These are phyloP conservation scores for Trichoderma orchidacearum DNA, from an alignment of 495 filamentous ascomycete species.

Conservation along the genomic window DNA sequence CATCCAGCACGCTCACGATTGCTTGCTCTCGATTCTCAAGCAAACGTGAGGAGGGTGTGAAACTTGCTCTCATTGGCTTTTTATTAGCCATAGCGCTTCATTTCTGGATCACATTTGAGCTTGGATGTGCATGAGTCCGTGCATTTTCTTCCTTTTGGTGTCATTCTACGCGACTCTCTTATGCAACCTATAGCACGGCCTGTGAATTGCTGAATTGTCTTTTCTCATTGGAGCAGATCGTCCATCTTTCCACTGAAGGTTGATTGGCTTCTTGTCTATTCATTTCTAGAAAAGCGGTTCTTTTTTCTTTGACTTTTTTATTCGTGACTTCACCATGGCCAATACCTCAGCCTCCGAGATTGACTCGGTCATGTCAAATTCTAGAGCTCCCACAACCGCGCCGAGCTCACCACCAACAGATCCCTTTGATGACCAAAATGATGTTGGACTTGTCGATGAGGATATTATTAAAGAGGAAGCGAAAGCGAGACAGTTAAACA, in stretches of 20 bases:
- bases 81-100: not conserved
- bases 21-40: not conserved
- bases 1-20: not conserved
- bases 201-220: too few species aligned
- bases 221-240: too few species aligned
- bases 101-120: not conserved
- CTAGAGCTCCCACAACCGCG: constrained; percentile 22
- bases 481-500: constrained; percentile 29
- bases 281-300: too few species aligned
- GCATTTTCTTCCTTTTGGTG: not conserved
- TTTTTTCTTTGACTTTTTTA: not conserved
- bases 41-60: not conserved
- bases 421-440: constrained; percentile 17
- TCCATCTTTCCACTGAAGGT: too few species aligned
- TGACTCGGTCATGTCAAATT: constrained; percentile 16
- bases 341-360: constrained; percentile 15
- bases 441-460: constrained; percentile 16
- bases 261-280: too few species aligned
- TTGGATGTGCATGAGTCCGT: not conserved
- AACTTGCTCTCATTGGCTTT: not conserved
- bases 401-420: constrained; percentile 22
- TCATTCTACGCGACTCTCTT: not conserved
- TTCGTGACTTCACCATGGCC: constrained; percentile 8
- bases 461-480: constrained; percentile 40
- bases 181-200: not conserved